Evolutionary conservation across 2,329 filamentous ascomycete genomes (phyloP).

Genomic region (Alternaria panax): DNA sequence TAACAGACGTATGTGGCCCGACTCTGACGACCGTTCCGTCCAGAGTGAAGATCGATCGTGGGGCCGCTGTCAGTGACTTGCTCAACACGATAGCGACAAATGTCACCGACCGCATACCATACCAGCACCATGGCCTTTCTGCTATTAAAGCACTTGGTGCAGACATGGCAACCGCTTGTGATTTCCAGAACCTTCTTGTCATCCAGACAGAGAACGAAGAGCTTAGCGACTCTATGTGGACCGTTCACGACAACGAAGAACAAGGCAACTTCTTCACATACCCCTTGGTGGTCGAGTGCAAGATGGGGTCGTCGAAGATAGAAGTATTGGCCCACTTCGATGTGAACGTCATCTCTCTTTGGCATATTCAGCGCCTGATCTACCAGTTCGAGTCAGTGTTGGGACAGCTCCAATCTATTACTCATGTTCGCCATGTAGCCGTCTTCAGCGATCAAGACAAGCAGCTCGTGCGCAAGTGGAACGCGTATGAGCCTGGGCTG

Average conservation of each 20-base stretch:
- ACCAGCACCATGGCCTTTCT: slow-evolving; percentile 50
- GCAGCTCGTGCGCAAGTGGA: slow-evolving; percentile 35
- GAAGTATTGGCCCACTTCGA: slow-evolving; percentile 41
- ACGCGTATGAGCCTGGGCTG: slow-evolving; percentile 25
- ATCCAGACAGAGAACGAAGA: slow-evolving; percentile 54
- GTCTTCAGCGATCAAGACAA: slow-evolving; percentile 39
- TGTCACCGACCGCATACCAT: slow-evolving; percentile 41
- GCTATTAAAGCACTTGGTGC: slow-evolving; percentile 54
- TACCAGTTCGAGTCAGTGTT: slow-evolving; percentile 41
- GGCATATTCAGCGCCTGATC: slow-evolving; percentile 40
- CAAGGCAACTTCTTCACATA: slow-evolving; percentile 47
- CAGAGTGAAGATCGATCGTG: slow-evolving; percentile 39
- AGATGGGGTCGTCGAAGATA: slow-evolving; percentile 26
- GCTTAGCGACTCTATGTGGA: slow-evolving; percentile 38
- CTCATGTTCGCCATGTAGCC: slow-evolving; percentile 30
- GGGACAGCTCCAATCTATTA: slow-evolving; percentile 33
- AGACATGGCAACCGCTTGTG: slow-evolving; percentile 64
- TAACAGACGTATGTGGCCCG: slow-evolving; percentile 48
- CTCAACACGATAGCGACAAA: slow-evolving; percentile 29
- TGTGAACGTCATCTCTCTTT: slow-evolving; percentile 35
- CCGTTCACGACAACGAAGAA: slow-evolving; percentile 34
- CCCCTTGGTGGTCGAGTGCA: slow-evolving; percentile 43
- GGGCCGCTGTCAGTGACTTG: slow-evolving; percentile 33
- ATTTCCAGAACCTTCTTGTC: slow-evolving; percentile 63
- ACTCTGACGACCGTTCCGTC: slow-evolving; percentile 51